A percentile compares a stretch with the other conserved stretches of the same genome.
phyloP scores from a whole-genome alignment of 768 basidiomycete genomes.

The Lactifluus rugatus region DNA sequence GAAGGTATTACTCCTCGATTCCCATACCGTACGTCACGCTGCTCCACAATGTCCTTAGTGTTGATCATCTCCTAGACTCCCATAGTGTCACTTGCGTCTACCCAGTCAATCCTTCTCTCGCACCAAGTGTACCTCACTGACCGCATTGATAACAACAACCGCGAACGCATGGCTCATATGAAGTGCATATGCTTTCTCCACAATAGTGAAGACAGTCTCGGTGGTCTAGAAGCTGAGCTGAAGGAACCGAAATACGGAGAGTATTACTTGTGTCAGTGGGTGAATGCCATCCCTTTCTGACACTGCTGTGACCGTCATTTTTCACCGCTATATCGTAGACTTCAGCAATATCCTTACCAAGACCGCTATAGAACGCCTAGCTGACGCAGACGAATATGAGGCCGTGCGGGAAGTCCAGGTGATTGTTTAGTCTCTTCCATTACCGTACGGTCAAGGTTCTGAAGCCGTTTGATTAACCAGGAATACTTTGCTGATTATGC shows the following conservation, averaged over 20 bases:
- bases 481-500: constrained; percentile 98
- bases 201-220: constrained; percentile 70
- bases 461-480: constrained; percentile 31
- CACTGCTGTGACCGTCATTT: constrained; percentile 2
- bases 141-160: constrained; percentile 87
- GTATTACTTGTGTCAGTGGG: constrained; percentile 98
- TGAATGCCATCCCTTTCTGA: constrained; percentile 36
- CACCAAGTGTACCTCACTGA: constrained; percentile 98
- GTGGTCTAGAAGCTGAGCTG: constrained; percentile 75
- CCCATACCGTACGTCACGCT: constrained; percentile 65
- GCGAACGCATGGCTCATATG: constrained; percentile 91
- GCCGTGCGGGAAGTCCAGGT: constrained; percentile 97
- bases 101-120: constrained; percentile 84
- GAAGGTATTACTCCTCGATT: constrained; percentile 92
- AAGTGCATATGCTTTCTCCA: constrained; percentile 95
- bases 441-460: constrained; percentile 11
- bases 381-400: constrained; percentile 92
- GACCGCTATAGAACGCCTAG: constrained; percentile 81
- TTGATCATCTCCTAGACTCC: constrained; percentile 55
- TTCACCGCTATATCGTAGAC: constrained; percentile 39
- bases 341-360: constrained; percentile 94
- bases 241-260: constrained; percentile 90
- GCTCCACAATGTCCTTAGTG: background rate
- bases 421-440: constrained; percentile 19
- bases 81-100: constrained; percentile 88